Conservation (phyloP, 2,329 filamentous ascomycete genomes). For the Colletotrichum cuscutae region DNA sequence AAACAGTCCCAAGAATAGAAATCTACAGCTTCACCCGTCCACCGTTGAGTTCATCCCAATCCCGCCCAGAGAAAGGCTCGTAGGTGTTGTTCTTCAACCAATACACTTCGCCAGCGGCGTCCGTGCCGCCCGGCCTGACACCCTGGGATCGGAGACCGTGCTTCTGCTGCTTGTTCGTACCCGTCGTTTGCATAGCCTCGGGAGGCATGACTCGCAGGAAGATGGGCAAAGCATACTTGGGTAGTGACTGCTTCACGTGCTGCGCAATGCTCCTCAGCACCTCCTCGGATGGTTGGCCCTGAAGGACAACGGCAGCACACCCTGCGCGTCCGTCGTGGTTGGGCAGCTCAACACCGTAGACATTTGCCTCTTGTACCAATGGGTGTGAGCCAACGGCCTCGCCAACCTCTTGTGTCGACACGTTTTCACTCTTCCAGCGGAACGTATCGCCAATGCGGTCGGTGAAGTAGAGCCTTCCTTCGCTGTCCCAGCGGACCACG, state of each 20-base stretch:
- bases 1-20: neutral
- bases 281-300: conserved; percentile 53
- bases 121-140: conserved; percentile 71
- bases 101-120: conserved; percentile 58
- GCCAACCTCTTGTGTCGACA: conserved; percentile 85
- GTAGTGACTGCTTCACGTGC: conserved; percentile 68
- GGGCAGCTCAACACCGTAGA: conserved; percentile 84
- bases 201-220: conserved; percentile 77
- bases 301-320: conserved; percentile 76
- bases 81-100: conserved; percentile 77
- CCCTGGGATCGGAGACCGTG: conserved; percentile 76
- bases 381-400: conserved; percentile 76
- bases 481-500: conserved; percentile 74
- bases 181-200: conserved; percentile 72
- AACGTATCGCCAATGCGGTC: conserved; percentile 85
- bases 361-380: conserved; percentile 80
- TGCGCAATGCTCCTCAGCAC: conserved; percentile 68
- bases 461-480: conserved; percentile 82
- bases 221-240: conserved; percentile 79
- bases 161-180: conserved; percentile 93
- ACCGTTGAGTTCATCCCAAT: conserved; percentile 75
- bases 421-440: conserved; percentile 86
- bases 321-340: conserved; percentile 87
- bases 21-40: conserved; percentile 76
- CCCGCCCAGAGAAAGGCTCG: conserved; percentile 70